Evolutionary conservation across 306 rosid genomes (phyloP), one percentile per base, ranked within the genome.

Genomic region (Delonix regia): DNA sequence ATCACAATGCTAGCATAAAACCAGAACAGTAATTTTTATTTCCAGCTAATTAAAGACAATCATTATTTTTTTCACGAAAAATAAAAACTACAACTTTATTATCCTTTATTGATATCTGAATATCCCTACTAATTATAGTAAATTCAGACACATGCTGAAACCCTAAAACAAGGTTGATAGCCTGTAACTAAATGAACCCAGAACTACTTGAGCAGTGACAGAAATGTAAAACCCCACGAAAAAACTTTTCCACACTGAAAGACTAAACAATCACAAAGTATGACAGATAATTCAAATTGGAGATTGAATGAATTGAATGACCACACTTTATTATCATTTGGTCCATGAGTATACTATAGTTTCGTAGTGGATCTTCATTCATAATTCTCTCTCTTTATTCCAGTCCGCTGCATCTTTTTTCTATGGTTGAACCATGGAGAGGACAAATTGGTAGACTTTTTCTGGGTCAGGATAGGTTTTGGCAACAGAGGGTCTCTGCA

Each of bases 381-480:
- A 63, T 34, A 36, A 18, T 52, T 22, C 22, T n/a, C 27, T 73
- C 22, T 15, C 62, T 44, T 68, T 59, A 64, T 71, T 64, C 45
- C 21, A 28, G 13, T n/a, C 62, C 48, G 10, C 24, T 21, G 63
- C 16, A 24, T 24, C 34, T 56, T 24, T 24, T 24, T 1, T 25
- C 3, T 4, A 1, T 6, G 0, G 34, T 56, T 25, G 12, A 25
- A 45, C 5, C n/a, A 60, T 27, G 82, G 80, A 51, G 72, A 65
- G 52, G 45, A 85, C 77, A 77, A 93, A 84, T 10, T 81, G 85
- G 69, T 86, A 81, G 12, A 90, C 77, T 70, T 83, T 87, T 59
- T 86, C 85, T 22, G 94, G 80, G 78, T 88, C 87, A 0, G 92
- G 88, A 6, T 82, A 71, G 44, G 75, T 83, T 51, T 85, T 90